A percentile compares a stretch with the other conserved stretches of the same genome.
Evolutionary conservation across 1,284 basidiomycete genomes (phyloP).

Genomic region (Trametes polyzona): DNA sequence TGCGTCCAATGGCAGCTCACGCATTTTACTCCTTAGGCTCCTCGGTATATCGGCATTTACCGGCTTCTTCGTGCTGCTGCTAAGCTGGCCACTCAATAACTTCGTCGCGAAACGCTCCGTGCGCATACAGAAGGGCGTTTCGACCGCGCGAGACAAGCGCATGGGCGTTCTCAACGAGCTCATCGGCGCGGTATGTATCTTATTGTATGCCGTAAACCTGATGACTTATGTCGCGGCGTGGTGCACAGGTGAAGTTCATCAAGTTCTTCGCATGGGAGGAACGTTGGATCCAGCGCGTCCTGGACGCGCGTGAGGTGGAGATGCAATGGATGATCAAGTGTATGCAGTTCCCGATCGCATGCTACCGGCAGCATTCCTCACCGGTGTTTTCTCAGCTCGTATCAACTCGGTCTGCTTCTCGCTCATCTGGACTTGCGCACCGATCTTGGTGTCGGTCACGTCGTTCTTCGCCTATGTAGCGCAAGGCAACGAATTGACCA

Average conservation of each 20-base stretch:
- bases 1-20: too few relatives aligned
- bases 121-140: constrained; percentile 73
- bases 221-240: too few relatives aligned
- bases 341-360: too few relatives aligned
- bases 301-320: constrained; percentile 64
- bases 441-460: constrained; percentile 69
- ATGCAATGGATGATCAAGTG: constrained; percentile 75
- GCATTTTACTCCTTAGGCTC: constrained; percentile 48
- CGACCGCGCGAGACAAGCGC: constrained; percentile 79
- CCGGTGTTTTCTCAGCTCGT: constrained; percentile 50
- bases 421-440: constrained; percentile 65
- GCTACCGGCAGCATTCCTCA: too few relatives aligned
- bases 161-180: constrained; percentile 89
- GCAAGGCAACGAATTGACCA: constrained; percentile 66
- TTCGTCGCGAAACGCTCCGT: constrained; percentile 63
- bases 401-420: constrained; percentile 69
- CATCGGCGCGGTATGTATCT: constrained; percentile 61
- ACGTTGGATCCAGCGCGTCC: constrained; percentile 65
- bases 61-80: constrained; percentile 77
- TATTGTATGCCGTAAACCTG: too few relatives aligned
- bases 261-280: constrained; percentile 89
- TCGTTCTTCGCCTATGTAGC: constrained; percentile 67
- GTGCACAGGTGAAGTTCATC: constrained; percentile 79
- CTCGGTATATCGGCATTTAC: constrained; percentile 86
- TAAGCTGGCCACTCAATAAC: constrained; percentile 79